These are phyloP conservation scores for Daucus carota DNA, from an alignment of 129 eudicot species.

Conservation along the genomic window DH1_v3.0 NC_030386.2:21746501-21747000, in stretches of 20 bases:
- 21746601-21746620: slow-evolving; percentile 70
- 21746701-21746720: slow-evolving; percentile 82
- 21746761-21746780: not conserved
- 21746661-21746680: slow-evolving; percentile 94
- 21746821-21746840: not conserved
- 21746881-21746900: not conserved
- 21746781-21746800: not conserved
- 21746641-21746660: slow-evolving; percentile 84
- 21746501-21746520: slow-evolving; percentile 84
- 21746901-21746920: not conserved
- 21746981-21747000: too few species aligned
- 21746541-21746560: slow-evolving; percentile 67
- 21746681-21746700: slow-evolving; percentile 78
- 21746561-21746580: slow-evolving; percentile 68
- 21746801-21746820: not conserved
- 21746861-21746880: not conserved
- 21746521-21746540: slow-evolving; percentile 75
- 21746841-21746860: not conserved
- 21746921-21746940: not conserved
- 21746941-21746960: too few species aligned
- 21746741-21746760: slow-evolving; percentile 1
- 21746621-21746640: slow-evolving; percentile 82
- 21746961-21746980: not conserved
- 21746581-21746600: slow-evolving; percentile 79
- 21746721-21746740: slow-evolving; percentile 4